Evolutionary conservation across 1,284 basidiomycete species (phyloP).

Genomic region (Ganoderma meredithae): DNA sequence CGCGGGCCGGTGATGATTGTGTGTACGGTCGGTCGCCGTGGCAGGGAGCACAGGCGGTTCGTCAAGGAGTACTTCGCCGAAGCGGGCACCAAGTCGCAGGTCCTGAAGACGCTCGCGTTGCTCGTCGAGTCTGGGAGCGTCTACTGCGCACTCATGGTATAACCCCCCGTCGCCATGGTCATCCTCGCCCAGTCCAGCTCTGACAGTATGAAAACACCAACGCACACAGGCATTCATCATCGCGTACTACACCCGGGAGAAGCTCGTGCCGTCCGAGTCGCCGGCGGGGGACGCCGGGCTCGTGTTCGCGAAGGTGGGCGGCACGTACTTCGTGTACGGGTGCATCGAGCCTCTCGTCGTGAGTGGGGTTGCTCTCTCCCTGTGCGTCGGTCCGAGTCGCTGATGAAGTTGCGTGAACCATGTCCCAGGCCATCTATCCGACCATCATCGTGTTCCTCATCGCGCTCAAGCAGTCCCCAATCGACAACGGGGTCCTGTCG

Average conservation of each 20-base stretch:
- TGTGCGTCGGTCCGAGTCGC: too few relatives aligned
- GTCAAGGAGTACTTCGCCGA: background rate
- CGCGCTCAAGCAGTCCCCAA: constrained; percentile 3
- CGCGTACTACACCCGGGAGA: background rate
- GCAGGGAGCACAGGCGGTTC: background rate
- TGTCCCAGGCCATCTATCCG: constrained; percentile 13
- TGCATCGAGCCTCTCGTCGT: background rate
- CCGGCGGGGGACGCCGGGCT: background rate
- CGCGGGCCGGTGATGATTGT: too few relatives aligned
- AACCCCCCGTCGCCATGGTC: too few relatives aligned
- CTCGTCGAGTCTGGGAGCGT: background rate
- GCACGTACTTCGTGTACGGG: background rate
- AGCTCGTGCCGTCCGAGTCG: background rate
- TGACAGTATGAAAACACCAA: background rate
- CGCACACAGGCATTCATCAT: background rate
- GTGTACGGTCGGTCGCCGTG: too few relatives aligned
- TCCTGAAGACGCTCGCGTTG: background rate
- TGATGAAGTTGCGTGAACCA: too few relatives aligned
- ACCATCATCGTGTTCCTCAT: constrained; percentile 2
- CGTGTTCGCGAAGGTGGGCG: background rate
- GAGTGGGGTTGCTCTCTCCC: too few relatives aligned
- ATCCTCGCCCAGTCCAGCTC: background rate
- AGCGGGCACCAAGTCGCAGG: background rate
- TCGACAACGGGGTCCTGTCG: background rate
- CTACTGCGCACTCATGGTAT: constrained; percentile 4